These are phyloP conservation scores for Boletus rex-veris DNA, from an alignment of 768 basidiomycete genomes.

Conservation along the genomic window DNA sequence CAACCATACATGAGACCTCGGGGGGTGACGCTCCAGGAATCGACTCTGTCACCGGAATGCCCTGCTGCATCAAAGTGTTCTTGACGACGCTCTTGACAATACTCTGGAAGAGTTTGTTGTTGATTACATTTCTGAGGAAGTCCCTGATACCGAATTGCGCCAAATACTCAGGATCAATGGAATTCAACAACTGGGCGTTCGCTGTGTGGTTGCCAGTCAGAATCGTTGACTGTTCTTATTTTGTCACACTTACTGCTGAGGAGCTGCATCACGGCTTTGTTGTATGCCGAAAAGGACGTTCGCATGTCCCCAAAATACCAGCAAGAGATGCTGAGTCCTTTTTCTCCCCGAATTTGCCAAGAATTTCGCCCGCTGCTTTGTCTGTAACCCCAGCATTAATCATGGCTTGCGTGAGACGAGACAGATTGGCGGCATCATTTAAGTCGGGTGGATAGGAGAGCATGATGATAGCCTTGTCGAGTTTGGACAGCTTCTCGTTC, in stretches of 20 bases:
- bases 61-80: background rate
- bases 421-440: background rate
- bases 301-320: background rate
- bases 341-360: background rate
- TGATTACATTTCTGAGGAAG: background rate
- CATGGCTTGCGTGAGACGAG: background rate
- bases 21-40: background rate
- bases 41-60: background rate
- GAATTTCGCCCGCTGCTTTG: background rate
- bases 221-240: background rate
- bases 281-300: background rate
- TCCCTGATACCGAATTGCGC: background rate
- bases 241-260: background rate
- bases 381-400: background rate
- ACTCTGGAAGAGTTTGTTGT: background rate
- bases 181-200: background rate
- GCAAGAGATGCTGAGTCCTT: accelerated
- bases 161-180: background rate
- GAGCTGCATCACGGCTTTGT: background rate
- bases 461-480: background rate
- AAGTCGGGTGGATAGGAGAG: background rate
- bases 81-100: background rate
- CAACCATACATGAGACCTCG: background rate
- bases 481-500: background rate
- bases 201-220: background rate